Evolutionary conservation across 2,329 filamentous ascomycete species (phyloP).

Genomic region (Simplicillium aogashimaense): DNA sequence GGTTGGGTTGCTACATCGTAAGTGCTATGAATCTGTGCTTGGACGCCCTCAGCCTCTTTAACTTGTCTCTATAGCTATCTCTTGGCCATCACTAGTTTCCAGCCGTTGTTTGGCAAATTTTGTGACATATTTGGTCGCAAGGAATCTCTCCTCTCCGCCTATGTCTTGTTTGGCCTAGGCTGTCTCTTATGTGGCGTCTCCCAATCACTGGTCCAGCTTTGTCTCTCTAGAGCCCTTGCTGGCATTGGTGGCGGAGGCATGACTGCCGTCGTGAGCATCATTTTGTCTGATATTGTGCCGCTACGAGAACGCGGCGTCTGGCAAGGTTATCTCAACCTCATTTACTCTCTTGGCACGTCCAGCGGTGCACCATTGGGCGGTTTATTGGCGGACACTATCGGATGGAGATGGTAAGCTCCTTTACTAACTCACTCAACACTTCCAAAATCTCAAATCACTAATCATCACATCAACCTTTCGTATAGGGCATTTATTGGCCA

Average conservation of each 20-base stretch:
- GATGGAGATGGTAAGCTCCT: conserved; percentile 63
- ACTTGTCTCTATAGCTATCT: conserved; percentile 43
- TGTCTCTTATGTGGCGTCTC: conserved; percentile 55
- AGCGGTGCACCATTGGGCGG: conserved; percentile 63
- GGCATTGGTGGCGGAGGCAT: conserved; percentile 62
- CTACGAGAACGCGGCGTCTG: conserved; percentile 61
- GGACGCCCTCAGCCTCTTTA: background rate
- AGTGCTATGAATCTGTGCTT: conserved; percentile 1
- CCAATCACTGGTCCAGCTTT: conserved; percentile 53
- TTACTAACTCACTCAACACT: conserved; percentile 3
- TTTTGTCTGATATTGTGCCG: conserved; percentile 58
- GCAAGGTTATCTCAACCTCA: conserved; percentile 65
- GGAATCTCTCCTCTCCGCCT: conserved; percentile 52
- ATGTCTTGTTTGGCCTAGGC: conserved; percentile 54
- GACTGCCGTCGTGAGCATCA: conserved; percentile 57
- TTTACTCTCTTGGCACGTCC: conserved; percentile 59
- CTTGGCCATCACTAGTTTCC: conserved; percentile 63
- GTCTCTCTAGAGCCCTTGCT: conserved; percentile 44
- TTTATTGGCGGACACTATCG: conserved; percentile 59
- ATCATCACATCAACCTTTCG: conserved; percentile 1
- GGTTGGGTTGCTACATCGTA: conserved; percentile 58
- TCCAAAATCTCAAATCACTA: conserved; percentile 5
- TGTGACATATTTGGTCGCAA: conserved; percentile 65
- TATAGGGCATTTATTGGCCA: conserved; percentile 61
- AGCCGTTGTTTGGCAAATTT: conserved; percentile 64